Evolutionary conservation across 345 rosid species (phyloP).

Genomic region (Linum trigynum): DNA sequence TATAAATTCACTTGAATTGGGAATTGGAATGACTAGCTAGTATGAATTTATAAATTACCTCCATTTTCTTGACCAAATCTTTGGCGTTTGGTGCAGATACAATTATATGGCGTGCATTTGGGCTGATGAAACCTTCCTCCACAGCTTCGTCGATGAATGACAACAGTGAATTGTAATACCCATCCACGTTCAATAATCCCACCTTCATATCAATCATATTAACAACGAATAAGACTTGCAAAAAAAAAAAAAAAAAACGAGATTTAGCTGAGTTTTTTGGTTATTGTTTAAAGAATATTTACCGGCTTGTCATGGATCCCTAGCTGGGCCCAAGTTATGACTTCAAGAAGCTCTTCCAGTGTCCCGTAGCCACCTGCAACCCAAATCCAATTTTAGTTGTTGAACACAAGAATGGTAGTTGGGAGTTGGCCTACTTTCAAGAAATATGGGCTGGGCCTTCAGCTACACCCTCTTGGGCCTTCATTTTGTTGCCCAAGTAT

Average conservation of each 20-base stretch:
- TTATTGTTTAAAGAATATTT: neutral
- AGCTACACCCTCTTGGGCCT: too few relatives aligned
- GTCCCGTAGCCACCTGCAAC: constrained; percentile 30
- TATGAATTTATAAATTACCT: constrained; percentile 9
- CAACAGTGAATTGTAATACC: constrained; percentile 23
- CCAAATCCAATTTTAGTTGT: neutral
- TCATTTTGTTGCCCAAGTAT: too few relatives aligned
- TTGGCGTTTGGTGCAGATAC: constrained; percentile 22
- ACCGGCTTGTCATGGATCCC: constrained; percentile 31
- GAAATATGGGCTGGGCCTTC: too few relatives aligned
- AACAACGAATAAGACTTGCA: neutral
- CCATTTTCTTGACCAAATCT: constrained; percentile 31
- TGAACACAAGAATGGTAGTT: too few relatives aligned
- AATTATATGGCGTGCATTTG: constrained; percentile 25
- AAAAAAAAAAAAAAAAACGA: too few relatives aligned
- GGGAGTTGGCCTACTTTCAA: too few relatives aligned
- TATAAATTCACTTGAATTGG: too few relatives aligned
- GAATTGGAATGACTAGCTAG: too few relatives aligned
- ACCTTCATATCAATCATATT: constrained; percentile 9
- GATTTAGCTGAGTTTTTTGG: too few relatives aligned
- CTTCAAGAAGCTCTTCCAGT: constrained; percentile 29
- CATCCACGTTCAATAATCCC: constrained; percentile 28
- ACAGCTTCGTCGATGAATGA: constrained; percentile 29
- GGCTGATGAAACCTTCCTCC: constrained; percentile 25
- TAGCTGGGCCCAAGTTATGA: constrained; percentile 30